Base-by-base conservation (phyloP, 2,329 filamentous ascomycete genomes). In the Talaromyces sp. region DNA sequence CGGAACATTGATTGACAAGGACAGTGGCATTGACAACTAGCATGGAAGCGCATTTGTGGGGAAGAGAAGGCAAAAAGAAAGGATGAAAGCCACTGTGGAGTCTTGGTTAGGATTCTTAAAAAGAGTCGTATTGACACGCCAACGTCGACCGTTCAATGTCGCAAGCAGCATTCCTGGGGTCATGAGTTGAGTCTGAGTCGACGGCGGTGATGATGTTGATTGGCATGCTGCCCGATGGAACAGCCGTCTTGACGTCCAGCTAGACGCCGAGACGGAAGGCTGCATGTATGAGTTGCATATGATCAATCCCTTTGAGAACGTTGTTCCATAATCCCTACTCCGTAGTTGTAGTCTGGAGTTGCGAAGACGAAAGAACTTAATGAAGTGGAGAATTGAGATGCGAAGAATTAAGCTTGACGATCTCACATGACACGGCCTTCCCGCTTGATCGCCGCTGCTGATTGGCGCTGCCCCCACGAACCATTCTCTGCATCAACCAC, bases 401-500 rank as follows among this genome's bases (percentile, higher is more conserved):
- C 25, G 38, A 25, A 59, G 15, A 40, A 59, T 59, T 59, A 43
- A 59, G 56, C 56, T 59, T 59, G 56, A 59, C 56, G 56, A 59
- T 59, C 56, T 59, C 56, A 59, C 56, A 59, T 59, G 56, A 59
- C 56, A 11, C 56, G 38, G 27, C 19, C 22, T 58, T 56, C 38
- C 61, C 51, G 61, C 53, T 11, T 15, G 38, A 47, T 34, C 25
- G 51, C 49, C 49, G 36, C 38, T 36, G 38, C 25, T 58, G 51
- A 63, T 63, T 63, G 61, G 61, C 56, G 63, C 69, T 29, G 68
- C 36, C 15, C 36, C 36, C 27, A 34, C 47, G 29, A 62, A 38
- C 59, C 27, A 61, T 27, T 17, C 56, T 29, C 27, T 53, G 11
- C 51, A 22, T 34, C 45, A 34, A 3, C 51, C 38, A 40, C 1